Evolutionary conservation across 1,139 yeast species (phyloP), one percentile per base, ranked within the genome.

Genomic region (Petasospora fabianii): DNA sequence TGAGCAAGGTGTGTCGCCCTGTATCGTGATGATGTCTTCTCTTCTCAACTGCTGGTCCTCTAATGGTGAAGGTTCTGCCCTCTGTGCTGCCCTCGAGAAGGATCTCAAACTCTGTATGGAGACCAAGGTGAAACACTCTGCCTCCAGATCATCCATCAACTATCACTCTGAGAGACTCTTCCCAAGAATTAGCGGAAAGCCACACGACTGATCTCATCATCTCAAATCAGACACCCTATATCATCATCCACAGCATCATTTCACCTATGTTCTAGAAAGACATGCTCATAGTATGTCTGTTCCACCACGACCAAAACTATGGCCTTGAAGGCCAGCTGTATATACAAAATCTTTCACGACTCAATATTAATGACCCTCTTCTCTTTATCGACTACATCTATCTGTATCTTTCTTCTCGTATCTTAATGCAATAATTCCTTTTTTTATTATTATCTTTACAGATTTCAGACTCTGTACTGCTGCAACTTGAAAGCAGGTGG

Each of bases 1-100:
- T 45, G 73, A 69, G 48, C 78, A 75, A 59, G 73, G 69, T 68
- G 63, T 78, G 65, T 62, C 84, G 50, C 80, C 85, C 46, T 88
- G 97, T 60, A 64, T 80, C 47, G 87, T 85, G 41, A 68, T 84
- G 49, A 84, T 90, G 92, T 80, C 94, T 6, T 82, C 86, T 34
- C 71, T 90, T 61, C 70, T 90, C 54, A 86, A 84, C 69, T 90
- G 97, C 64, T 90, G 97, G 97, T 95, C 97, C 5, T 85, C 96
- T 24, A 85, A 87, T 65, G 92, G 95, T 36, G 95, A 87, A 62
- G 92, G 92, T 43, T 71, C 83, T 17, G 65, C 71, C 11, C 72
- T 66, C 34, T 90, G 97, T 64, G 67, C 71, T 19, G 69, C 68
- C 9, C 66, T 84, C 42, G 95, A 83, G 55, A 64, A 54, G 20